Evolutionary conservation across 257 asterid species (phyloP).

Genomic region (Capsicum chinense): DNA sequence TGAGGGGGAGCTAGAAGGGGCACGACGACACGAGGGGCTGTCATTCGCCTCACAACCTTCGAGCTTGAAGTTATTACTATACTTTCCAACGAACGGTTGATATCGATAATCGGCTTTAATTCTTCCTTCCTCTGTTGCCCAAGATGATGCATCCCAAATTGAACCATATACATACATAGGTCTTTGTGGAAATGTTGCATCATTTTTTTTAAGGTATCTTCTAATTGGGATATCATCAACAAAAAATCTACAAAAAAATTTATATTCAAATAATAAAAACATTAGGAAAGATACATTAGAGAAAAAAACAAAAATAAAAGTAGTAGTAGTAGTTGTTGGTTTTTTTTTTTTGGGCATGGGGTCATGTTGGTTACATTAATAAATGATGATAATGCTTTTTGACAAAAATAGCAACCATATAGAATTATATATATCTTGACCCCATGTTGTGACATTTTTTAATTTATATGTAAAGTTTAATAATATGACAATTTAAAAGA

Average conservation of each 20-base stretch:
- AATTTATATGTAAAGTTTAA: not conserved
- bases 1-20: slow-evolving; percentile 48
- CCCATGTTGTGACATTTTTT: not conserved
- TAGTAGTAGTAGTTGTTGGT: not conserved
- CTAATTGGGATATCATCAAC: slow-evolving; percentile 90
- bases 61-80: slow-evolving; percentile 59
- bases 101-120: slow-evolving; percentile 69
- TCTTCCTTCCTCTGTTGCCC: slow-evolving; percentile 91
- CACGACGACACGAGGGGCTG: slow-evolving; percentile 51
- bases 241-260: slow-evolving; percentile 55
- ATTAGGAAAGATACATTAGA: not conserved
- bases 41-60: slow-evolving; percentile 51
- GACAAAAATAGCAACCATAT: slow-evolving; percentile 8
- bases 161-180: slow-evolving; percentile 82
- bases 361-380: slow-evolving; percentile 8
- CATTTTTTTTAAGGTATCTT: slow-evolving; percentile 68
- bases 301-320: not conserved
- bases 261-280: slow-evolving; percentile 4
- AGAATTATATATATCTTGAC: not conserved
- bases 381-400: not conserved
- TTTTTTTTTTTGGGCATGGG: not conserved
- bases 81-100: slow-evolving; percentile 78
- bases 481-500: not conserved
- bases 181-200: slow-evolving; percentile 74
- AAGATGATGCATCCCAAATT: slow-evolving; percentile 89